Evolutionary conservation across 192 early-diverging fungal genomes (phyloP), one percentile per base, ranked within the genome.

Genomic region (Coemansia sp.): DNA sequence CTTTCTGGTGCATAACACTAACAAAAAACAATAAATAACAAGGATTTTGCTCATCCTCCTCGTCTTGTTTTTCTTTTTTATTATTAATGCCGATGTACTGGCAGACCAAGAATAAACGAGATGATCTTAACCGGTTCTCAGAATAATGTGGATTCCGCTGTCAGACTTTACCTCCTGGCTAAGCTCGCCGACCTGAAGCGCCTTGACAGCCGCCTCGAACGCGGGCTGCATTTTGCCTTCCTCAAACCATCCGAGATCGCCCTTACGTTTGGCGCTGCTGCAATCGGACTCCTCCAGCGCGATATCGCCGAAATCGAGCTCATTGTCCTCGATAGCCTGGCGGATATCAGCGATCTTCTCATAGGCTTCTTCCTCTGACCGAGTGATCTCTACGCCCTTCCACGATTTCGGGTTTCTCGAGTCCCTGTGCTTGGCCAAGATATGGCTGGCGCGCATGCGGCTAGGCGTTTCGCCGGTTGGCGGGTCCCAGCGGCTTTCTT

Each of bases 91-190:
- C 29, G 29, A 29, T 29, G 3, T 29, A 3, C 29, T 29, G 29
- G 29, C 29, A 1, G 29, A 29, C 29, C 3, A 29, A 29, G 29
- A 29, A 29, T 29, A 29, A 29, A 29, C 29, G 1, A 29, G 29
- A 29, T 29, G 29, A 1, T 1, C 29, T 84, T 86, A 98, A 8
- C 83, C 91, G 17, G 93, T 96, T 70, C 96, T 85, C 66, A 94
- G 59, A 67, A 99, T 97, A 19, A 99, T 82, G 70, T 98, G 96
- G 15, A 96, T 86, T 25, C 96, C 97, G 68, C 90, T 92, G 69
- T 97, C 95, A 32, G 91, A 89, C 83, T 89, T 90, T 20, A 99
- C 85, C 20, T 89, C 90, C 49, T 85, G 69, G 67, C 89, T 91
- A 36, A 97, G 75, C 75, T 96, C 87, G 11, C 93, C 94, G 10